These are phyloP conservation scores for Amaranthus hypochondriacus DNA, from an alignment of 148 eudicot species.

Conservation along the genomic window DNA sequence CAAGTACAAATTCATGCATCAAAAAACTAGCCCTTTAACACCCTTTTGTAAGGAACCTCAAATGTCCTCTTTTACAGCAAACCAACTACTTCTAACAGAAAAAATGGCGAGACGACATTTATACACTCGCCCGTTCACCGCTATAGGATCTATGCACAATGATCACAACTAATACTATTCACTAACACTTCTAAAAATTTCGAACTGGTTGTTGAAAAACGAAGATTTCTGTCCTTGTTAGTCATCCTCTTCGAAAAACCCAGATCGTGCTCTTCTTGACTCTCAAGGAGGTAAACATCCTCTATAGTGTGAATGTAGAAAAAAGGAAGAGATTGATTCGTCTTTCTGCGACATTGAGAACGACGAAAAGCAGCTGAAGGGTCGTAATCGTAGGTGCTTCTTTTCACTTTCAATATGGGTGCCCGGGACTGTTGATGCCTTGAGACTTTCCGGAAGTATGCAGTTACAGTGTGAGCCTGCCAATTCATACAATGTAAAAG, in stretches of 20 bases:
- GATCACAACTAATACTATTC: conserved; percentile 15
- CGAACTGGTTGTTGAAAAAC: neutral
- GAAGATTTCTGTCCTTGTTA: conserved; percentile 16
- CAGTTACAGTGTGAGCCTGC: conserved; percentile 80
- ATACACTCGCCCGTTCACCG: conserved; percentile 20
- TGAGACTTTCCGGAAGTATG: conserved; percentile 65
- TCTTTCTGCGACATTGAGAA: conserved; percentile 51
- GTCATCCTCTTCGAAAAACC: conserved; percentile 34
- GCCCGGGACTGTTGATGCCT: conserved; percentile 38
- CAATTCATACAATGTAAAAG: neutral
- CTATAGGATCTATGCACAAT: conserved; percentile 30
- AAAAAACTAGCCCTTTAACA: neutral
- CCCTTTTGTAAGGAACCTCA: conserved; percentile 6
- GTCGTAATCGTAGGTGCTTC: conserved; percentile 39
- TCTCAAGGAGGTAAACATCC: conserved; percentile 69
- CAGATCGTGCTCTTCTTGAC: conserved; percentile 29
- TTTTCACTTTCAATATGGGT: conserved; percentile 47
- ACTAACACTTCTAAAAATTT: conserved; percentile 19
- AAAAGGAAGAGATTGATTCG: conserved; percentile 63
- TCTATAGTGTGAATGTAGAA: conserved; percentile 60
- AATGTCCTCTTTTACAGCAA: conserved; percentile 16
- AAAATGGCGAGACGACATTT: conserved; percentile 28
- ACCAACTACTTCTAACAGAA: conserved; percentile 11
- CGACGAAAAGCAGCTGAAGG: conserved; percentile 53
- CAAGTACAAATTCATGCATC: conserved; percentile 6